These are phyloP conservation scores for Mycena galopus DNA, from an alignment of 768 basidiomycete genomes.

Conservation along the genomic window DNA sequence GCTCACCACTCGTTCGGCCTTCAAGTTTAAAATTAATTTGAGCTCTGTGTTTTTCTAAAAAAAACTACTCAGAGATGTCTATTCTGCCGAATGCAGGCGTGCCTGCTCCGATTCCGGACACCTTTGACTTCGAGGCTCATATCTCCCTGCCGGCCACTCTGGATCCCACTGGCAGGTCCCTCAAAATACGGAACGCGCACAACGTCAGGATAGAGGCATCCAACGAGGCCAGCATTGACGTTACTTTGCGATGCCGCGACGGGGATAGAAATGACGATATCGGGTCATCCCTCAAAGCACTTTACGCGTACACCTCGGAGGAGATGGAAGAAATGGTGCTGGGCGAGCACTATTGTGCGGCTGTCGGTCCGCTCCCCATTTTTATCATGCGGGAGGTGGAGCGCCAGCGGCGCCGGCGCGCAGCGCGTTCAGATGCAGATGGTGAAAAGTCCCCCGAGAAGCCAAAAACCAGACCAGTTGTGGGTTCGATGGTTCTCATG, in stretches of 20 bases:
- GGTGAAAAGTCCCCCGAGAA: neutral
- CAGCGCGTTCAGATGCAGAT: neutral
- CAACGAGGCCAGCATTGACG: slow-evolving; percentile 14
- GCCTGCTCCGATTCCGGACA: slow-evolving; percentile 6
- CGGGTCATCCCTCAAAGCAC: neutral
- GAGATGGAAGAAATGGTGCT: slow-evolving; percentile 2
- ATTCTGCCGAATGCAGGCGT: slow-evolving; percentile 11
- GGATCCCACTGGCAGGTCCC: neutral
- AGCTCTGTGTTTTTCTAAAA: neutral
- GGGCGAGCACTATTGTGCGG: neutral
- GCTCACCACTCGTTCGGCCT: neutral
- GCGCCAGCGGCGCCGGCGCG: neutral
- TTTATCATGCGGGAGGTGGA: slow-evolving; percentile 10
- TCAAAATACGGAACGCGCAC: neutral
- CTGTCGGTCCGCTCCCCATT: slow-evolving; percentile 1
- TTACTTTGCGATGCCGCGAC: neutral
- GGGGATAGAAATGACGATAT: neutral
- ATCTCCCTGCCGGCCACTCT: neutral
- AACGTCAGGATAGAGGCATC: neutral
- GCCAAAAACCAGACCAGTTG: neutral
- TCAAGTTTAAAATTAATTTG: neutral
- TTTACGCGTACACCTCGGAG: neutral
- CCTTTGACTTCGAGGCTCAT: slow-evolving; percentile 7
- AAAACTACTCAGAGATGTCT: slow-evolving; percentile 10
- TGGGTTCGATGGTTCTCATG: neutral